phyloP scores from a whole-genome alignment of 306 rosid species.

The Crataegus laevigata region DNA sequence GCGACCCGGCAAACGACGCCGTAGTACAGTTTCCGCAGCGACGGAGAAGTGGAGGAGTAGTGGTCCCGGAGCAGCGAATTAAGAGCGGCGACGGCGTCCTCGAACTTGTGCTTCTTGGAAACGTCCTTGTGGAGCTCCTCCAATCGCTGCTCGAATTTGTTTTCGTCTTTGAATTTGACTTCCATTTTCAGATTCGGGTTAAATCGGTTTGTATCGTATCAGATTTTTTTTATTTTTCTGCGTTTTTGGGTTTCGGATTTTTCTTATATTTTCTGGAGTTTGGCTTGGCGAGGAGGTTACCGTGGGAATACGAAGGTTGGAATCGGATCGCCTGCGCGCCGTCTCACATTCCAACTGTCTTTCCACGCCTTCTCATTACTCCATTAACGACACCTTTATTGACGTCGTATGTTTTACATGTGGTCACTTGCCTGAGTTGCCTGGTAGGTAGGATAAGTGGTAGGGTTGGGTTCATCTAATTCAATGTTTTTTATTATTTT shows the following conservation, averaged over 20 bases:
- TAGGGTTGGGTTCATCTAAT: neutral
- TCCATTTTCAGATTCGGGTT: neutral
- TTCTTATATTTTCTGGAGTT: neutral
- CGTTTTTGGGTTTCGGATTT: neutral
- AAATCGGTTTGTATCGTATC: neutral
- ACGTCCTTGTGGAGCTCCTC: slow-evolving; percentile 68
- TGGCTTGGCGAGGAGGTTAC: slow-evolving; percentile 46
- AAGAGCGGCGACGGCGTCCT: slow-evolving; percentile 53
- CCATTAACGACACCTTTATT: neutral
- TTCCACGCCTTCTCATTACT: neutral
- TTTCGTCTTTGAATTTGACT: slow-evolving; percentile 19
- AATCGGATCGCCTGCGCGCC: neutral
- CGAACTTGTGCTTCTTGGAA: slow-evolving; percentile 71
- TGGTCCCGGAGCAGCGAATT: slow-evolving; percentile 42
- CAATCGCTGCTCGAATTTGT: slow-evolving; percentile 37
- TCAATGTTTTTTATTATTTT: too few species aligned
- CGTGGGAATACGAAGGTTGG: neutral
- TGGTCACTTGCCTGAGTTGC: neutral
- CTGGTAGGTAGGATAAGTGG: too few species aligned
- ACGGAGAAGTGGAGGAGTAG: slow-evolving; percentile 62
- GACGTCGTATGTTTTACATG: neutral
- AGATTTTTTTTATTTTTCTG: neutral
- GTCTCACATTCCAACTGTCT: neutral
- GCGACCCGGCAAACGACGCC: slow-evolving; percentile 66
- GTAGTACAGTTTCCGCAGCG: slow-evolving; percentile 65